Evolutionary conservation across 768 basidiomycete species (phyloP), one percentile per base, ranked within the genome.

Genomic region (Lactarius vividus): DNA sequence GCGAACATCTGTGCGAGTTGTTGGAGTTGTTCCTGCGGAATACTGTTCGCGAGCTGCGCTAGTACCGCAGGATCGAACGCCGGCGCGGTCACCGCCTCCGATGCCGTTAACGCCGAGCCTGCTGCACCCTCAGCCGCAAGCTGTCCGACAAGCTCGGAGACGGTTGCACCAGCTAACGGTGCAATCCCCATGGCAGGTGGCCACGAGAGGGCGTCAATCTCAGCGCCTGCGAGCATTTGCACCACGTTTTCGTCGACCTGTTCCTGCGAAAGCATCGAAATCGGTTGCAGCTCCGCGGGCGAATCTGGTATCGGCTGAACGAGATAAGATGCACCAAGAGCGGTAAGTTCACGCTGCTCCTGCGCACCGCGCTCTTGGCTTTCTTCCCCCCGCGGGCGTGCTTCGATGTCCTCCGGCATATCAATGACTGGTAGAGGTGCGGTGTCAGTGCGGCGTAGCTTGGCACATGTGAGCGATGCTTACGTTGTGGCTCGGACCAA

Each of bases 401-500:
- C 70, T 46, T 87, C 85, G 67, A 87, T 74, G 59, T 85, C 85
- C 68, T 77, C 74, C 10, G 88, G 86, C 63, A 89, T 81, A 71
- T 89, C 87, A 66, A 92, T 75, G 44, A 78, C 91, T 92, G 23
- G 23, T 11, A 73, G 57, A 39, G 61, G 71, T 70, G 71, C 59
- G 73, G 62, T 67, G 69, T 74, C 39, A 72, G 69, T 69, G 62
- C 46, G 56, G 26, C 49, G 26, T 44, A 46, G 57, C 53, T 54
- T 26, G 55, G 53, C 54, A 58, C 28, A 71, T 61, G 55, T 59
- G 64, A 62, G 57, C 55, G 63, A 31, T 67, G 72, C 90, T 86
- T 82, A 94, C 93, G 80, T 72, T 83, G 75, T 65, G 91, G 92
- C 73, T 94, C 93, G 72, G 80, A 80, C 92, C 92, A 94, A 80